Conservation (phyloP, 1,284 basidiomycete genomes). For the Naganishia cerealis region DNA sequence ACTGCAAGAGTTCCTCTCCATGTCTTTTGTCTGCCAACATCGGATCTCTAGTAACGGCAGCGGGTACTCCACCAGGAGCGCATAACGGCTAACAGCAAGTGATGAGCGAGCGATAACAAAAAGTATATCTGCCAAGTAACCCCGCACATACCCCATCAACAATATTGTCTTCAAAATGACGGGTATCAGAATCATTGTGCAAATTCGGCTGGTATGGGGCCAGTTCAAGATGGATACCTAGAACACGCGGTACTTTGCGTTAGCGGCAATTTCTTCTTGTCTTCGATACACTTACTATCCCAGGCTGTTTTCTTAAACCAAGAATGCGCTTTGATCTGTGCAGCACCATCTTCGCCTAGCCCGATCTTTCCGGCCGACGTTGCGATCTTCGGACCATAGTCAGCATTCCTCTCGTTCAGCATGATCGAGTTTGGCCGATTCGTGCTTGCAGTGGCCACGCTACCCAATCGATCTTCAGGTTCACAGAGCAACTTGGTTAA, state of each 20-base stretch:
- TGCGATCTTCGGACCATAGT: neutral
- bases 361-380: constrained; percentile 50
- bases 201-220: constrained; percentile 88
- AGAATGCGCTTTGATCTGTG: constrained; percentile 82
- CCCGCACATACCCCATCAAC: constrained; percentile 70
- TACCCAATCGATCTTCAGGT: constrained; percentile 86
- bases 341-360: constrained; percentile 68
- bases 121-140: neutral
- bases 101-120: constrained; percentile 29
- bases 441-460: constrained; percentile 66
- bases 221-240: constrained; percentile 43
- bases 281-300: constrained; percentile 54
- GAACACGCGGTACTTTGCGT: neutral
- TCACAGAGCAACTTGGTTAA: constrained; percentile 88
- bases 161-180: constrained; percentile 89
- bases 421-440: constrained; percentile 66
- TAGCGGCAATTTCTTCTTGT: neutral
- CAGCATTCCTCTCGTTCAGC: constrained; percentile 20
- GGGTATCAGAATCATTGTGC: constrained; percentile 73
- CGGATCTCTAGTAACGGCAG: constrained; percentile 81
- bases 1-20: constrained; percentile 79
- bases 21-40: constrained; percentile 79
- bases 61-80: constrained; percentile 78
- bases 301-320: constrained; percentile 87
- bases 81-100: constrained; percentile 67